Conservation (phyloP, 1,284 basidiomycete genomes). For the Pseudozyma tsukubaensis region DNA sequence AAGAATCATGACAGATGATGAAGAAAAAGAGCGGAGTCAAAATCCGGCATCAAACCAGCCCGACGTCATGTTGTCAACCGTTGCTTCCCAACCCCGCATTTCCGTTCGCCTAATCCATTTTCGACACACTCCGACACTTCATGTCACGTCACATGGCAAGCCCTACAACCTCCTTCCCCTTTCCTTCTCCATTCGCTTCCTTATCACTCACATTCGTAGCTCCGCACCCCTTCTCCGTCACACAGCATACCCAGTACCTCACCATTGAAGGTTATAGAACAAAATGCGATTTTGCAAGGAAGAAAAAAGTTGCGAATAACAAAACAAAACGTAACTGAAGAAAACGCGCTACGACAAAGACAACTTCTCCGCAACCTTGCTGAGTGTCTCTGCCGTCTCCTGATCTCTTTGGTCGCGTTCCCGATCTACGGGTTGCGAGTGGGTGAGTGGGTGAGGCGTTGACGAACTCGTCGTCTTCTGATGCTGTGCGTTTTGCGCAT, state of each 20-base stretch:
- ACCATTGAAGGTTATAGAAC: background rate
- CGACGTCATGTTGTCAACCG: conserved; percentile 1
- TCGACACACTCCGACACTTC: background rate
- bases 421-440: conserved; percentile 17
- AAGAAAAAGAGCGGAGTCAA: background rate
- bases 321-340: background rate
- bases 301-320: conserved; percentile 1
- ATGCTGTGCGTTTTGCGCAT: background rate
- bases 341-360: conserved; percentile 23
- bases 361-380: conserved; percentile 36
- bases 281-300: background rate
- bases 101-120: background rate
- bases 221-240: background rate
- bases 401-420: conserved; percentile 27
- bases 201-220: background rate
- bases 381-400: conserved; percentile 45
- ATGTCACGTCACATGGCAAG: background rate
- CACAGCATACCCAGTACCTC: background rate
- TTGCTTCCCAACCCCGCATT: background rate
- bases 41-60: background rate
- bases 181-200: background rate
- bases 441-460: conserved; percentile 11
- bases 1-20: no score
- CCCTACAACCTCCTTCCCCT: background rate
- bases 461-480: conserved; percentile 7